Percentiles rank a stretch among this genome's conserved stretches.
Conservation (phyloP, 1,284 basidiomycete genomes). For the Taiwanofungus camphoratus region DNA sequence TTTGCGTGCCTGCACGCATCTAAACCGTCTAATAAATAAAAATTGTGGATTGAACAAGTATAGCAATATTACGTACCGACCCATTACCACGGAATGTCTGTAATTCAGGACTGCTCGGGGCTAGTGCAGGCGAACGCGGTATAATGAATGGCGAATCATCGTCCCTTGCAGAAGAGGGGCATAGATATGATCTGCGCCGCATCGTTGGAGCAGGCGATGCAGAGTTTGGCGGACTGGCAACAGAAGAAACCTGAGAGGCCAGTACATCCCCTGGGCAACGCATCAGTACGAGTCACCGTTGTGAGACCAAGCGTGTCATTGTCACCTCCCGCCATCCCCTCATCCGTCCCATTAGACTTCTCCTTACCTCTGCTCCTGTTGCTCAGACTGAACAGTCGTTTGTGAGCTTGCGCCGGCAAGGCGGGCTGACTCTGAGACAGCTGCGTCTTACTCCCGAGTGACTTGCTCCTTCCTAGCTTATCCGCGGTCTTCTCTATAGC, state of each 20-base stretch:
- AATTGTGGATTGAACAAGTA: background rate
- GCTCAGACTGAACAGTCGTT: slow-evolving; percentile 50
- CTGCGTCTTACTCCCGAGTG: slow-evolving; percentile 18
- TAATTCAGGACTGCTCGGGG: slow-evolving; percentile 37
- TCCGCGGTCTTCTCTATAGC: slow-evolving; percentile 51
- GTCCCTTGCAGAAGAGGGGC: slow-evolving; percentile 12
- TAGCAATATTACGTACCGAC: slow-evolving; percentile 45
- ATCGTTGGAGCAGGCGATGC: slow-evolving; percentile 10
- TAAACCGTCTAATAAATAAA: slow-evolving; percentile 4
- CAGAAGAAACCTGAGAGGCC: background rate
- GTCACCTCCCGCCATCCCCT: slow-evolving; percentile 25
- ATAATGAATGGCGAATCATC: slow-evolving; percentile 77
- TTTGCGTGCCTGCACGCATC: slow-evolving; percentile 81
- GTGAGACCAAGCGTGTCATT: background rate
- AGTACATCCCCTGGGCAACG: background rate
- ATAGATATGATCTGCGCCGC: slow-evolving; percentile 13
- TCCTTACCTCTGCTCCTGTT: slow-evolving; percentile 48
- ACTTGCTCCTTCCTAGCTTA: slow-evolving; percentile 47
- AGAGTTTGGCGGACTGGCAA: slow-evolving; percentile 1
- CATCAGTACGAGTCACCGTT: background rate
- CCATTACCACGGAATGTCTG: slow-evolving; percentile 55
- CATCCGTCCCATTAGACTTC: slow-evolving; percentile 25
- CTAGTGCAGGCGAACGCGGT: slow-evolving; percentile 57
- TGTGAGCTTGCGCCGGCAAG: slow-evolving; percentile 35
- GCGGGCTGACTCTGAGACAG: slow-evolving; percentile 26